phyloP scores from a whole-genome alignment of 345 rosid species.

The Bruguiera gymnorhiza region DNA sequence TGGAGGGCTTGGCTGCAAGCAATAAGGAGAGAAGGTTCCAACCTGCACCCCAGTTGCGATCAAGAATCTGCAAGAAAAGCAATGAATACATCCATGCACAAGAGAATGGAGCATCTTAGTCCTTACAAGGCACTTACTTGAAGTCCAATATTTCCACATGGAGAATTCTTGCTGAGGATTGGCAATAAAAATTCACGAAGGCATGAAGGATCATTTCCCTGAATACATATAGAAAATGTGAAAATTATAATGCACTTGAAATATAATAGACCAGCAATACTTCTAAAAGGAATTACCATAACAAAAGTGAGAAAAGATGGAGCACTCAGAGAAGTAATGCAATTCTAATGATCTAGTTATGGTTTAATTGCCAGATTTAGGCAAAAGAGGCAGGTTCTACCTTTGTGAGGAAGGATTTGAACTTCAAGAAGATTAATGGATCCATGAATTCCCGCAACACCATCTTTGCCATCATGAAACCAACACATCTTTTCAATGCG shows the following conservation, averaged over 20 bases:
- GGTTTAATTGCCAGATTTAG: background rate
- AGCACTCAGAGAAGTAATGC: background rate
- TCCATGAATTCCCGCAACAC: slow-evolving; percentile 88
- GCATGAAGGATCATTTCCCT: slow-evolving; percentile 94
- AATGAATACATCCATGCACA: background rate
- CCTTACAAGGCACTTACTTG: slow-evolving; percentile 49
- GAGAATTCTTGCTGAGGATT: slow-evolving; percentile 52
- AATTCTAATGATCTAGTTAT: too few species aligned
- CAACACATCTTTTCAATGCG: slow-evolving; percentile 62
- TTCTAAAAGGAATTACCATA: background rate
- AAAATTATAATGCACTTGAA: background rate
- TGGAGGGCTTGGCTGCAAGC: slow-evolving; percentile 69
- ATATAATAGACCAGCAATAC: background rate
- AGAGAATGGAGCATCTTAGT: background rate
- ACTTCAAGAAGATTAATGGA: slow-evolving; percentile 65
- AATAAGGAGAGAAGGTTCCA: slow-evolving; percentile 87
- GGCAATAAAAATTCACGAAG: slow-evolving; percentile 79
- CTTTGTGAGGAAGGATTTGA: slow-evolving; percentile 78
- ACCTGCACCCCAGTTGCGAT: slow-evolving; percentile 94
- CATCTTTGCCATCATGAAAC: slow-evolving; percentile 99
- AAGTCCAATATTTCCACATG: slow-evolving; percentile 70
- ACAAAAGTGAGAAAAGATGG: too few species aligned
- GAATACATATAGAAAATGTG: slow-evolving; percentile 9
- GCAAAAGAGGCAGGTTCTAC: slow-evolving; percentile 27
- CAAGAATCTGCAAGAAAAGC: slow-evolving; percentile 65